Base-by-base conservation (phyloP, 2,329 filamentous ascomycete genomes). In the Sarocladium kiliense region DNA sequence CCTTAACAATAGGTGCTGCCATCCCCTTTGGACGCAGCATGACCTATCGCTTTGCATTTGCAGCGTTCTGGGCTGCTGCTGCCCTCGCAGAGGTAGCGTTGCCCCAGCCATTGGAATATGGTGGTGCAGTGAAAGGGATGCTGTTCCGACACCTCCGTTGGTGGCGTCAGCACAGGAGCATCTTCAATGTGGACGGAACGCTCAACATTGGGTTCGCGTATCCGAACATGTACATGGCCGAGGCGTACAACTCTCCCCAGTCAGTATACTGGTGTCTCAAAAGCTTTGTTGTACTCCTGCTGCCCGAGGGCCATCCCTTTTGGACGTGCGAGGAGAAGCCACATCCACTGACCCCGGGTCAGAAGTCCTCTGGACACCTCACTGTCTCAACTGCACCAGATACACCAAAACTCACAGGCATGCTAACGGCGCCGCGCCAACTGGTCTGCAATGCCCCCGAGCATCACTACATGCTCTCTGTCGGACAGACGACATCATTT, bases 181-280 rank as follows among this genome's bases (percentile, higher is more conserved):
- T 79, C 1, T 81, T 81, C 62, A 67, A 75, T 50, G 32, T 68
- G 0, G 77, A 81, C 55, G 77, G 77, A 0, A 79, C 76, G 0
- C 45, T 81, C n/a, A 79, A 73, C 2, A 77, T 80, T 36, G 78
- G 70, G 0, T 69, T 59, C 54, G 25, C 67, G 1, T 72, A 51
- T 18, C 47, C 47, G 0, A 81, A 81, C 58, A 79, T 80, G 74
- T 81, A 75, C 59, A 72, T 82, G 71, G 68, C 70, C 34, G 79
- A 82, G 61, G 76, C 80, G 58, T 82, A 82, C 63, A 82, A 82
- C 60, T 82, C 79, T 2, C 77, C 79, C 0, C 79, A 82, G 57
- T 81, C 78, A 0, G 69, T 73, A 0, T 82, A 81, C 59, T 82
- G 79, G 79, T 74, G 71, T 9, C 63, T 81, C 21, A 82, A 82